phyloP scores from a whole-genome alignment of 768 basidiomycete genomes.

The Sistotremastrum niveocremeum region DNA sequence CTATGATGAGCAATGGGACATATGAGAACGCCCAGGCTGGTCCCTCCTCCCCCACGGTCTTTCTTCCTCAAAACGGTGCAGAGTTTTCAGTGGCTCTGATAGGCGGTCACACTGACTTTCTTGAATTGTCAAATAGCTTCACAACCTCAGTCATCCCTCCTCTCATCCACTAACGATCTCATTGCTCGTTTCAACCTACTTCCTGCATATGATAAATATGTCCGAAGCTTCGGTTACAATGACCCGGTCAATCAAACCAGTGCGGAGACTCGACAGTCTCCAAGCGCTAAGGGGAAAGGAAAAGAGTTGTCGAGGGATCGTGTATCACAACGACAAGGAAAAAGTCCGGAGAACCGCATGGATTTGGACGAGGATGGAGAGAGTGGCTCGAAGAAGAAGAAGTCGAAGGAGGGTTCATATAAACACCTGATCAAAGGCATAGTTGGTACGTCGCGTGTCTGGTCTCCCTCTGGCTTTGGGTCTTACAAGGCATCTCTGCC shows the following conservation, averaged over 20 bases:
- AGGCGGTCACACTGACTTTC: no score
- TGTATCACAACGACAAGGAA: slow-evolving; percentile 18
- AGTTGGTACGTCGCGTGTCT: slow-evolving; percentile 37
- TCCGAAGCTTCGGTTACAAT: slow-evolving; percentile 34
- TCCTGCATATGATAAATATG: slow-evolving; percentile 70
- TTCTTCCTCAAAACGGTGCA: no score
- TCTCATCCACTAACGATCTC: slow-evolving; percentile 50
- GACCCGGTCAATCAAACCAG: slow-evolving; percentile 9
- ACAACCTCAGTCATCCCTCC: no score
- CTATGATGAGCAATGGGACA: no score
- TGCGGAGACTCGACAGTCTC: slow-evolving; percentile 3
- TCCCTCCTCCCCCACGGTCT: no score
- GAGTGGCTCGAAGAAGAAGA: slow-evolving; percentile 49
- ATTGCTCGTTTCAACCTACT: slow-evolving; percentile 58
- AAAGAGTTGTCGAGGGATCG: slow-evolving; percentile 17
- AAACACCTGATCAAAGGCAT: slow-evolving; percentile 64
- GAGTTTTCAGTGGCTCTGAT: no score
- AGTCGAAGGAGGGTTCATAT: slow-evolving; percentile 51
- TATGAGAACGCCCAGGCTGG: no score
- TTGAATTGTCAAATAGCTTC: no score
- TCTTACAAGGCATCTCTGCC: slow-evolving; percentile 3
- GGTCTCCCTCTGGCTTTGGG: background rate
- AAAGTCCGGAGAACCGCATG: slow-evolving; percentile 18
- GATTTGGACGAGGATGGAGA: slow-evolving; percentile 31
- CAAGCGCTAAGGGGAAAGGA: slow-evolving; percentile 35